Evolutionary conservation across 2,329 filamentous ascomycete species (phyloP), one percentile per base, ranked within the genome.

Genomic region (Aspergillus quadricinctus): DNA sequence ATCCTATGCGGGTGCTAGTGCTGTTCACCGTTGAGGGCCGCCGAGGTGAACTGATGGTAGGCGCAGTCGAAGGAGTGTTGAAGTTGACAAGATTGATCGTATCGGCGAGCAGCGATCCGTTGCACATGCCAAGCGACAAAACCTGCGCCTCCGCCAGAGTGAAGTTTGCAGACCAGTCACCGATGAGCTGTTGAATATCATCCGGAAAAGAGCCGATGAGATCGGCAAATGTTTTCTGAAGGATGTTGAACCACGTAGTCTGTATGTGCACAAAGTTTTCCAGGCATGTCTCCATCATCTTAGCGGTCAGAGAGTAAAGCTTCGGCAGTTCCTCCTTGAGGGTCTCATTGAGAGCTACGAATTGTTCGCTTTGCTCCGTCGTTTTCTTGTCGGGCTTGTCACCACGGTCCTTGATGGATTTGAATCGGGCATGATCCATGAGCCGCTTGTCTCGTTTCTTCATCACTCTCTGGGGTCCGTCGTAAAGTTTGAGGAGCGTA

Each of bases 401-500:
- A 60, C 91, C 90, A 35, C 85, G 82, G 48, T 91, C 89, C 67
- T 88, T 88, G 57, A 92, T 81, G 63, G 88, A 84, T 67, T 90
- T 87, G 64, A 85, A 90, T 64, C 89, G 89, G 62, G 93, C 90
- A 72, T 90, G 97, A 69, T 97, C 92, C 17, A 93, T 78, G 14
- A 95, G 83, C n/a, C 90, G 88, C 78, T 97, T 97, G 65, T 92
- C 88, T 25, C 94, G 88, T 77, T 97, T 96, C 69, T 92, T 90
- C 85, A 97, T 96, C 3, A 94, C 88, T 57, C 92, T 83, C 50
- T 92, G 89, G 1, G 93, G 92, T 37, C 90, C 89, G 53, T 89
- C 87, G 66, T 96, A 92, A 8, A 90, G 81, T 66, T 89, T 87
- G 70, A 94, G 88, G 29, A 92, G 82, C 48, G 84, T 82, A 63